A percentile compares a stretch with the other conserved stretches of the same genome.
phyloP scores from a whole-genome alignment of 148 eudicot genomes.

The Pouteria glomerata region DNA sequence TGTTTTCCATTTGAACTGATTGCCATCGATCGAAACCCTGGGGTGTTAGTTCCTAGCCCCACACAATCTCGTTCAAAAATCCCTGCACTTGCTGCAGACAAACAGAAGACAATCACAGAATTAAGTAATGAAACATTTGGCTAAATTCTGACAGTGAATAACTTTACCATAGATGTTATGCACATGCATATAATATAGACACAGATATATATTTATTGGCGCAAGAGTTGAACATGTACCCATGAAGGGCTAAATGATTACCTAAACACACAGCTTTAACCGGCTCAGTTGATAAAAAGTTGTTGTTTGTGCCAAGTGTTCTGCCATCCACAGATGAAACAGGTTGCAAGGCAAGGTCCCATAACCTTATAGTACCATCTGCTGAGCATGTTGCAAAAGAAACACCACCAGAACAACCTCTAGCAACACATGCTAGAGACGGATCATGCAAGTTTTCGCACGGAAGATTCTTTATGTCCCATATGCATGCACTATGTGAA shows the following conservation, averaged over 20 bases:
- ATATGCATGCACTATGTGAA: conserved; percentile 53
- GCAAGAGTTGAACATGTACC: not conserved
- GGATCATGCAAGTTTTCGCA: conserved; percentile 50
- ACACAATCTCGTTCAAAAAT: conserved; percentile 48
- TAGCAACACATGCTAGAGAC: conserved; percentile 46
- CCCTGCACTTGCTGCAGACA: conserved; percentile 42
- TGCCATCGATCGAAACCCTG: conserved; percentile 46
- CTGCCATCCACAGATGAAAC: conserved; percentile 16
- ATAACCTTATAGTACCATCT: conserved; percentile 50
- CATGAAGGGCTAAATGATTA: not conserved
- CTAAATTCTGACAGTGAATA: not conserved
- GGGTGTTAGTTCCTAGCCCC: conserved; percentile 24
- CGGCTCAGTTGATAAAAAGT: conserved; percentile 6
- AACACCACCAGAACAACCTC: conserved; percentile 54
- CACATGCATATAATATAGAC: not conserved
- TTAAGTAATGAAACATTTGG: not conserved
- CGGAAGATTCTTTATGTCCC: conserved; percentile 47
- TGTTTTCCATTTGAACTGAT: conserved; percentile 59
- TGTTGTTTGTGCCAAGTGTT: conserved; percentile 9
- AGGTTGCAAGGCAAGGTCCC: conserved; percentile 42
- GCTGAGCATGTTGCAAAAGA: conserved; percentile 68
- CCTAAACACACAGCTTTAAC: conserved; percentile 30
- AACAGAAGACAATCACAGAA: not conserved
- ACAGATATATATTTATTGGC: not conserved
- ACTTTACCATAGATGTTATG: not conserved